Evolutionary conservation across 1,284 basidiomycete genomes (phyloP).

Genomic region (Moniliella sp.): DNA sequence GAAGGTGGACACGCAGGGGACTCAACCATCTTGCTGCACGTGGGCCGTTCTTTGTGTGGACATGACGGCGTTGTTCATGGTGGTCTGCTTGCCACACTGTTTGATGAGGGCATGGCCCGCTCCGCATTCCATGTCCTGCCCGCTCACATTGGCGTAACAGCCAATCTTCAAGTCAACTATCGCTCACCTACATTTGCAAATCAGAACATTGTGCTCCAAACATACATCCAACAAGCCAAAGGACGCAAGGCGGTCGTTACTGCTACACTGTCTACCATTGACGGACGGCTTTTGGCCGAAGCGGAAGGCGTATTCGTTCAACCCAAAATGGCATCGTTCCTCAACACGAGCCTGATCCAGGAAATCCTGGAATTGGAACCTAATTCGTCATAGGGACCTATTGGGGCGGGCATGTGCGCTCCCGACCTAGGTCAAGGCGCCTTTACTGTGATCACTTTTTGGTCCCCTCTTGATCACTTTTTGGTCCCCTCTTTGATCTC

Average conservation of each 20-base stretch:
- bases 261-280: constrained; percentile 52
- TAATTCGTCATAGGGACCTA: too few relatives aligned
- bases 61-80: constrained; percentile 87
- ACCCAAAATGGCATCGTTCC: constrained; percentile 55
- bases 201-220: constrained; percentile 44
- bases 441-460: too few relatives aligned
- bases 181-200: constrained; percentile 32
- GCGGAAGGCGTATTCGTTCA: constrained; percentile 60
- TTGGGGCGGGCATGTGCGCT: too few relatives aligned
- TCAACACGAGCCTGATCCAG: constrained; percentile 44
- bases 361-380: too few relatives aligned
- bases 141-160: constrained; percentile 77
- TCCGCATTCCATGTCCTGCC: constrained; percentile 46
- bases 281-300: constrained; percentile 59
- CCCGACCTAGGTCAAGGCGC: too few relatives aligned
- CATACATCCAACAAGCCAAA: constrained; percentile 44
- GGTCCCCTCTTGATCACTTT: too few relatives aligned
- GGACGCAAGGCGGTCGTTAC: constrained; percentile 57
- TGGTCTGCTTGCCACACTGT: constrained; percentile 64
- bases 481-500: too few relatives aligned
- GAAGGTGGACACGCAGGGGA: constrained; percentile 24
- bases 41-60: constrained; percentile 62
- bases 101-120: constrained; percentile 66
- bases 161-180: constrained; percentile 36
- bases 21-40: constrained; percentile 45